These are phyloP conservation scores for Penicillium sp. DNA, from an alignment of 2,329 filamentous ascomycete species.

Conservation along the genomic window DNA sequence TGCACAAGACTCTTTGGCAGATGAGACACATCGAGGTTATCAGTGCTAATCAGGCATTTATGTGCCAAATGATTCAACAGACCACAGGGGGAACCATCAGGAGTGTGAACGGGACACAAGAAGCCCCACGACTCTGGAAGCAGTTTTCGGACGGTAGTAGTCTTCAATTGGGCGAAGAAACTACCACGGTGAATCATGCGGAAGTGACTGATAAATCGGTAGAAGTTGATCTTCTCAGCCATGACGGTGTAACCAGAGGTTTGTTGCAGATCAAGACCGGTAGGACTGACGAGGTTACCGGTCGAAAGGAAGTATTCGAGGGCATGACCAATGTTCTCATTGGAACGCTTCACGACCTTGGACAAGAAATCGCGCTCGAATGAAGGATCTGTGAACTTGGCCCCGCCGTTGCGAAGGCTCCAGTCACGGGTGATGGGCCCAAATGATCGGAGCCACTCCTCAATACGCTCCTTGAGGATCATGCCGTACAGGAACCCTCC, in stretches of 20 bases:
- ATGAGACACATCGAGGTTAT: conserved; percentile 67
- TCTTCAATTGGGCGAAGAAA: conserved; percentile 97
- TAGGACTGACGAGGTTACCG: conserved; percentile 86
- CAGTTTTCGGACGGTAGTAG: conserved; percentile 92
- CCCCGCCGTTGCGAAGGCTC: conserved; percentile 50
- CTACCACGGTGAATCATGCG: conserved; percentile 98
- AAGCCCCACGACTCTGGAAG: conserved; percentile 98
- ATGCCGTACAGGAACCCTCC: conserved; percentile 92
- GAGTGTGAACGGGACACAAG: conserved; percentile 94
- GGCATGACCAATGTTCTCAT: conserved; percentile 81
- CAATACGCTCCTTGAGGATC: conserved; percentile 90
- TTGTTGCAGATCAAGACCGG: conserved; percentile 90
- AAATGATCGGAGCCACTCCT: conserved; percentile 78
- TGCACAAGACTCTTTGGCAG: conserved; percentile 72
- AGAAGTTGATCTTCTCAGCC: conserved; percentile 97
- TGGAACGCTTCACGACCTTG: conserved; percentile 75
- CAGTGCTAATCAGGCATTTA: conserved; percentile 86
- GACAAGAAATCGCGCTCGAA: conserved; percentile 77
- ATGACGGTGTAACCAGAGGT: conserved; percentile 93
- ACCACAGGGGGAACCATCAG: conserved; percentile 92
- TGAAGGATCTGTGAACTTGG: conserved; percentile 67
- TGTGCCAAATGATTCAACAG: conserved; percentile 92
- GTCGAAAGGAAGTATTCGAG: conserved; percentile 96
- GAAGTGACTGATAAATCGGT: conserved; percentile 98
- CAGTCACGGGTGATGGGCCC: conserved; percentile 54